These are phyloP conservation scores for Colletotrichum sp. DNA, from an alignment of 2,329 filamentous ascomycete genomes.

Conservation along the genomic window DNA sequence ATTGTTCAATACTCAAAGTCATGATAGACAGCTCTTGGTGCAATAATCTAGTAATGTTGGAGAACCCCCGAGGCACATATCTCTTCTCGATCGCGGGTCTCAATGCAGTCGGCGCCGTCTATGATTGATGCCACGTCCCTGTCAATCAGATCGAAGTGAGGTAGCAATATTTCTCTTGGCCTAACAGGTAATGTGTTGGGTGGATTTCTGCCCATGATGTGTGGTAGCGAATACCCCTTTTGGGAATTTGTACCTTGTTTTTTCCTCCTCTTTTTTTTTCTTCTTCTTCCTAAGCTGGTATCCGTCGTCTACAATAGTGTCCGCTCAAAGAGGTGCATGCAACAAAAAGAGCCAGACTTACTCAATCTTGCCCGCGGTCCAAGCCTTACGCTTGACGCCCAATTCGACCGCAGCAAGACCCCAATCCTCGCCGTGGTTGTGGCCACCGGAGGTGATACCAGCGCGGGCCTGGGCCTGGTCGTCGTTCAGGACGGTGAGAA, in stretches of 20 bases:
- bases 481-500: constrained; percentile 87
- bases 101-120: neutral
- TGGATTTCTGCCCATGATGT: neutral
- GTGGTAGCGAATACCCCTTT: neutral
- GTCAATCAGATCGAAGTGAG: neutral
- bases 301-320: neutral
- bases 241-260: neutral
- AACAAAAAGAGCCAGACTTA: constrained; percentile 22
- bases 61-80: neutral
- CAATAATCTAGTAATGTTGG: constrained; percentile 22
- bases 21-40: constrained; percentile 18
- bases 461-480: constrained; percentile 87
- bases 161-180: neutral
- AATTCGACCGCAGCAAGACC: constrained; percentile 93
- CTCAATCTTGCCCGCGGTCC: constrained; percentile 73
- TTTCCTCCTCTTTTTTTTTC: neutral
- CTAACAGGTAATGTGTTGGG: neutral
- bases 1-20: constrained; percentile 1
- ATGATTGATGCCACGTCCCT: neutral
- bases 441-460: constrained; percentile 70
- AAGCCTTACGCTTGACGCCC: constrained; percentile 84
- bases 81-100: neutral
- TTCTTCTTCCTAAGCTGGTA: neutral
- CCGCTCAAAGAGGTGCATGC: neutral
- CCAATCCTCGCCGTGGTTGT: constrained; percentile 98